These are phyloP conservation scores for Colletotrichum sp. DNA, from an alignment of 2,329 filamentous ascomycete genomes.

Conservation along the genomic window DNA sequence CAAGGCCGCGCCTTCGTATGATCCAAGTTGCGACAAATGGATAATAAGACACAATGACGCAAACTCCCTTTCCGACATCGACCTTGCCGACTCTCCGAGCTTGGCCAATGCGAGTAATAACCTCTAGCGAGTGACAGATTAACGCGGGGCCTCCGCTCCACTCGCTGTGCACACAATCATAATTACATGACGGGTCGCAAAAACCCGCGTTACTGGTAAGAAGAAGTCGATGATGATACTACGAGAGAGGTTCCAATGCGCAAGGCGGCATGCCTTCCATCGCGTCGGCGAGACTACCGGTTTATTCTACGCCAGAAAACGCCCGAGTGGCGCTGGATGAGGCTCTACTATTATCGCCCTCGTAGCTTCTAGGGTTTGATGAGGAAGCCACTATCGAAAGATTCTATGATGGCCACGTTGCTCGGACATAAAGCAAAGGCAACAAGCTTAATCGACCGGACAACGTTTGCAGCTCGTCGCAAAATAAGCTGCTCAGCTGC, in stretches of 20 bases:
- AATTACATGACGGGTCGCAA: background rate
- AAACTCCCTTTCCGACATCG: background rate
- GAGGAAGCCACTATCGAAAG: background rate
- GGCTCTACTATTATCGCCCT: background rate
- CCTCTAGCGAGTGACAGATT: conserved; percentile 19
- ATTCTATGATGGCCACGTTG: background rate
- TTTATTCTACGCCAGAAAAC: background rate
- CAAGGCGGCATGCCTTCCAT: background rate
- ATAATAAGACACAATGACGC: background rate
- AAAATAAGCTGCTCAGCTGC: background rate
- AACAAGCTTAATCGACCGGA: background rate
- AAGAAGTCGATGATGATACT: background rate
- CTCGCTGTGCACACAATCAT: conserved; percentile 8
- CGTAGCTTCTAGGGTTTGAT: background rate
- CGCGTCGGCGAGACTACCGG: background rate
- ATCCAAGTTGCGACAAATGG: background rate
- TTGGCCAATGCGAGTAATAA: conserved; percentile 9
- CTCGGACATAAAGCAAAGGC: background rate
- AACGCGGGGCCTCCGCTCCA: background rate
- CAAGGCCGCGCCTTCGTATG: background rate
- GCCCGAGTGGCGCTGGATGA: background rate
- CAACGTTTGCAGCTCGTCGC: background rate
- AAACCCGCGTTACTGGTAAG: background rate
- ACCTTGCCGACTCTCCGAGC: background rate
- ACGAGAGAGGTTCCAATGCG: background rate